Evolutionary conservation across 345 rosid genomes (phyloP).

Genomic region (Lepidium africanum): DNA sequence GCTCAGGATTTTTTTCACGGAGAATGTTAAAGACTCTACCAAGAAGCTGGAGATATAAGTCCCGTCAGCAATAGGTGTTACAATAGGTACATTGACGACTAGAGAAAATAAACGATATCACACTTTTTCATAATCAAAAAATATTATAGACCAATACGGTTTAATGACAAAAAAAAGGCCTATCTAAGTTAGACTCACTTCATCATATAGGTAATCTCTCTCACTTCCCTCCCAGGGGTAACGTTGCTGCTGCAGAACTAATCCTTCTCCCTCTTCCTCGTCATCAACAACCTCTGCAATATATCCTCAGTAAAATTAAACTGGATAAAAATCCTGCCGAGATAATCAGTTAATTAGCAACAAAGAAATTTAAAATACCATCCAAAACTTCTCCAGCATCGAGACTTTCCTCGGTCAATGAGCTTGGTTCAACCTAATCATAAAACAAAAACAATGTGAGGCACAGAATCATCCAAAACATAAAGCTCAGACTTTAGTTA

Average conservation of each 20-base stretch:
- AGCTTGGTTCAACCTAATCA: slow-evolving; percentile 57
- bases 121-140: not conserved
- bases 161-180: not conserved
- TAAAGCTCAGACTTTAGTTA: not conserved
- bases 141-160: not conserved
- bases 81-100: not conserved
- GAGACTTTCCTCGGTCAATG: slow-evolving; percentile 52
- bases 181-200: slow-evolving; percentile 37
- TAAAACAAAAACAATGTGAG: slow-evolving; percentile 2
- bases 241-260: slow-evolving; percentile 35
- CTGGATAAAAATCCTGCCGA: not conserved
- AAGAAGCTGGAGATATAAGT: slow-evolving; percentile 62
- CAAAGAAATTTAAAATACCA: slow-evolving; percentile 32
- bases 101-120: not conserved
- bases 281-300: slow-evolving; percentile 46
- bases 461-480: not conserved
- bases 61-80: not conserved
- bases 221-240: slow-evolving; percentile 95
- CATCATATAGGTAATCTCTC: slow-evolving; percentile 82
- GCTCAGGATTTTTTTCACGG: slow-evolving; percentile 90
- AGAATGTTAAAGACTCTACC: slow-evolving; percentile 83
- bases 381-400: slow-evolving; percentile 61
- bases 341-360: not conserved
- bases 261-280: slow-evolving; percentile 53
- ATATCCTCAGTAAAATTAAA: not conserved